These are phyloP conservation scores for Ustulina deusta DNA, from an alignment of 2,329 filamentous ascomycete species.

Conservation along the genomic window DNA sequence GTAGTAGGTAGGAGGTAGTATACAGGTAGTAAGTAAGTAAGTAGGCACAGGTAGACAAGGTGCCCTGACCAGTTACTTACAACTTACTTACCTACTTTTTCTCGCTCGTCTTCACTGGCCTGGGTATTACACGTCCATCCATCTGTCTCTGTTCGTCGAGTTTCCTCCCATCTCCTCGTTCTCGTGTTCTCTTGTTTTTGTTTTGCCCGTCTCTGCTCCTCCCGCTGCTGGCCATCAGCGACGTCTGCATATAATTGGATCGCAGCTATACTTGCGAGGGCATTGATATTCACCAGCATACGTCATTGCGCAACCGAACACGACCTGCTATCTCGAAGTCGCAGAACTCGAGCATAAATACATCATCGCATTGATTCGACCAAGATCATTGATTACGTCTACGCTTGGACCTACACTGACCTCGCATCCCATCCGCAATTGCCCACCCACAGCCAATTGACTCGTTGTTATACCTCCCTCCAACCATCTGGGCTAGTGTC, in stretches of 20 bases:
- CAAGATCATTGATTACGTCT: background rate
- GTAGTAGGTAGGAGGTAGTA: background rate
- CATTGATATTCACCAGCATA: slow-evolving; percentile 35
- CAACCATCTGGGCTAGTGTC: too few relatives aligned
- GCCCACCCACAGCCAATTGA: too few relatives aligned
- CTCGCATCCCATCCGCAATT: background rate
- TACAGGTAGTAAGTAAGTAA: background rate
- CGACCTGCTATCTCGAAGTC: background rate
- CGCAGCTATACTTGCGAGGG: slow-evolving; percentile 31
- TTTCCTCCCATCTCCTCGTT: slow-evolving; percentile 5
- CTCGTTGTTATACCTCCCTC: too few relatives aligned
- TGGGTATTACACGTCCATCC: too few relatives aligned
- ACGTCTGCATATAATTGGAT: background rate
- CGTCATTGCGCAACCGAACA: slow-evolving; percentile 16
- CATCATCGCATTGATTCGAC: background rate
- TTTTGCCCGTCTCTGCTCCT: slow-evolving; percentile 1
- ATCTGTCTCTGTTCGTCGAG: background rate
- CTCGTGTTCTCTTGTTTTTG: background rate
- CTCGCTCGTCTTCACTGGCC: too few relatives aligned
- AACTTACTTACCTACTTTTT: too few relatives aligned
- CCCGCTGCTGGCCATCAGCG: slow-evolving; percentile 4
- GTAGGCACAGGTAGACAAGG: background rate
- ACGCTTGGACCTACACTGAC: background rate
- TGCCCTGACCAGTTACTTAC: slow-evolving; percentile 24
- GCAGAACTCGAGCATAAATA: background rate